Evolutionary conservation across 805 yeast species (phyloP), one percentile per base, ranked within the genome.

Genomic region (Saturnispora galanensis): DNA sequence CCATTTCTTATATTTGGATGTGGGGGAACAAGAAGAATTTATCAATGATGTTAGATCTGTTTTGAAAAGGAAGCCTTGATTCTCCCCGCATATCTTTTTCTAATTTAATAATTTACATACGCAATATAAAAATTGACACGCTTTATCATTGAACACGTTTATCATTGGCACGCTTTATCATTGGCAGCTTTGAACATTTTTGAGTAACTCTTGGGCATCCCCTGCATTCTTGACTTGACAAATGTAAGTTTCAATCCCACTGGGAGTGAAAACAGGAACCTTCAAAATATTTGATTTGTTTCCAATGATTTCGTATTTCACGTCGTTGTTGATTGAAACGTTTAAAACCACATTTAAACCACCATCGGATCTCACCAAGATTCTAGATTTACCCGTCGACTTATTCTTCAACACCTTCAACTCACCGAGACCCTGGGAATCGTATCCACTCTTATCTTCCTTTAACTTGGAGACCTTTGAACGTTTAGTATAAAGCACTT

Each of bases 311-410:
- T 73, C 67, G 59, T 87, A 89, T 1, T 67, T 67, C 47, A 86
- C 66, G 41, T 74, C 76, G 43, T 72, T 72, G 9, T 74, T 67
- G 10, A 88, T 62, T n/a, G 69, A 63, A 11, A 79, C 68, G 59
- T 90, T 90, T 48, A 90, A 64, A 38, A 90, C 62, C 12, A 88
- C 79, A 53, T 95, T 75, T 34, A 83, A 81, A 34, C 87, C 79
- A 28, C 96, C 96, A 46, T 89, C 97, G 0, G 96, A 85, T 56
- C 97, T 77, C 16, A 90, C 73, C 32, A 90, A 65, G 11, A 85
- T 65, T 59, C 97, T 77, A 3, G 79, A 59, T 57, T 85, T 85
- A 17, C 68, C 65, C 9, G 82, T 79, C 2, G 67, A 70, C 42
- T 72, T 72, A 54, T 81, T 71, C 47, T 73, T 77, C 45, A 90